phyloP scores from a whole-genome alignment of 2,329 filamentous ascomycete species.

The Beauveria australis region DNA sequence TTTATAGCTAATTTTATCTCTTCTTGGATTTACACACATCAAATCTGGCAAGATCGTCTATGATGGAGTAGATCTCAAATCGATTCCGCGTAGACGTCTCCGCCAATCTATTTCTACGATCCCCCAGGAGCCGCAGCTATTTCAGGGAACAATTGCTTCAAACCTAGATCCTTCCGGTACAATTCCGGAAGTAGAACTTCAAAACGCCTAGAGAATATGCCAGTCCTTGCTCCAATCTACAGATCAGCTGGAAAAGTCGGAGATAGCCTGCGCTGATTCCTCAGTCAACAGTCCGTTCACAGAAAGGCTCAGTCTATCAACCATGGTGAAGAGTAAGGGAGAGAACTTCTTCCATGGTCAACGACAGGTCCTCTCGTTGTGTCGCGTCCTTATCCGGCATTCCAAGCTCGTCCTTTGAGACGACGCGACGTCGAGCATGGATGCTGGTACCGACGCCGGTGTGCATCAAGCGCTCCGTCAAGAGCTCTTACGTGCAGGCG shows the following conservation, averaged over 20 bases:
- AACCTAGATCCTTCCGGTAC: constrained; percentile 58
- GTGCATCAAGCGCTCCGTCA: constrained; percentile 44
- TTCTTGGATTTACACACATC: constrained; percentile 46
- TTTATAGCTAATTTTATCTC: constrained; percentile 38
- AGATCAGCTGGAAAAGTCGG: constrained; percentile 27
- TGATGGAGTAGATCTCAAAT: constrained; percentile 46
- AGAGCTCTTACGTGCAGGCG: constrained; percentile 36
- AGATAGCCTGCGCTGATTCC: constrained; percentile 12
- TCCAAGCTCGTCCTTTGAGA: constrained; percentile 48
- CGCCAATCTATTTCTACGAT: constrained; percentile 50
- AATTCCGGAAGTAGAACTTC: constrained; percentile 43
- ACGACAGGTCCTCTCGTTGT: constrained; percentile 48
- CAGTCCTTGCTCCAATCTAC: constrained; percentile 46
- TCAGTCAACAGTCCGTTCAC: constrained; percentile 18
- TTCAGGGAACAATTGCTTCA: constrained; percentile 42
- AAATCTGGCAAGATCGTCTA: constrained; percentile 44
- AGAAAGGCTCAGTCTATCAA: constrained; percentile 29
- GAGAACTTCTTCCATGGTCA: constrained; percentile 51
- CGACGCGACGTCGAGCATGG: constrained; percentile 52
- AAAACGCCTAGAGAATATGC: constrained; percentile 53
- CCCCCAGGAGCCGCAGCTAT: constrained; percentile 49
- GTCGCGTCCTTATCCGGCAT: constrained; percentile 44
- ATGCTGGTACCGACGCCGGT: constrained; percentile 46
- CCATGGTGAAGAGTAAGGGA: constrained; percentile 42
- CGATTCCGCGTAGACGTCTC: constrained; percentile 39